Evolutionary conservation across 2,329 filamentous ascomycete species (phyloP).

Genomic region (Clarireedia sp.): DNA sequence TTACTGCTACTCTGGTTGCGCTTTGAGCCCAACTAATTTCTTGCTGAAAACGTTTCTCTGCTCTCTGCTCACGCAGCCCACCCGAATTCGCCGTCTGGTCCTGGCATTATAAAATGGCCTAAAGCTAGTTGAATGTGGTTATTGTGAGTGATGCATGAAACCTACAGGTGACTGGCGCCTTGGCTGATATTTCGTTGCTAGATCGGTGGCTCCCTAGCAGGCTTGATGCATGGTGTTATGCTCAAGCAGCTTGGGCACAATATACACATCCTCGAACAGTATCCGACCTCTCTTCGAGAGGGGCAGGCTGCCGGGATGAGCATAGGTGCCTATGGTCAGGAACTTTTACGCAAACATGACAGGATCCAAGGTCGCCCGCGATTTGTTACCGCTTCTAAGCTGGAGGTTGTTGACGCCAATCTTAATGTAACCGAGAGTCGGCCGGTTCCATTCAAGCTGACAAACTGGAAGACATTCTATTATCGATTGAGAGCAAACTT

Average conservation of each 20-base stretch:
- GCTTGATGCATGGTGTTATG: conserved; percentile 12
- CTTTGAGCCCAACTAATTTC: no score
- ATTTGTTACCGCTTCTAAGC: background rate
- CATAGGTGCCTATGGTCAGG: conserved; percentile 2
- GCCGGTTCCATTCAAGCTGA: background rate
- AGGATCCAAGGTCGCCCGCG: background rate
- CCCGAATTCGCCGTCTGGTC: no score
- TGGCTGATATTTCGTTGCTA: background rate
- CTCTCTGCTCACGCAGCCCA: no score
- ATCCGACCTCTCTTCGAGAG: background rate
- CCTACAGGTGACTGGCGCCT: background rate
- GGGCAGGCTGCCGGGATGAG: conserved; percentile 15
- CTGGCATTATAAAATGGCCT: background rate
- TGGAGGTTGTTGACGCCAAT: conserved; percentile 10
- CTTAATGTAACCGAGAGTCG: conserved; percentile 3
- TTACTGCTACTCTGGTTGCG: no score
- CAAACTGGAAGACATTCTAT: conserved; percentile 18
- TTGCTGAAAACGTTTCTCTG: no score
- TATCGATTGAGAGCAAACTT: conserved; percentile 16
- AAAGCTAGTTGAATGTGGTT: background rate
- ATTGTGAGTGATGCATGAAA: background rate
- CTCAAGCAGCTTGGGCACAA: conserved; percentile 11
- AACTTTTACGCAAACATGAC: background rate
- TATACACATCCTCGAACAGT: conserved; percentile 14
- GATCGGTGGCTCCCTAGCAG: conserved; percentile 12